phyloP scores from a whole-genome alignment of 2,329 filamentous ascomycete genomes.

The Pseudogymnoascus destructans region DNA sequence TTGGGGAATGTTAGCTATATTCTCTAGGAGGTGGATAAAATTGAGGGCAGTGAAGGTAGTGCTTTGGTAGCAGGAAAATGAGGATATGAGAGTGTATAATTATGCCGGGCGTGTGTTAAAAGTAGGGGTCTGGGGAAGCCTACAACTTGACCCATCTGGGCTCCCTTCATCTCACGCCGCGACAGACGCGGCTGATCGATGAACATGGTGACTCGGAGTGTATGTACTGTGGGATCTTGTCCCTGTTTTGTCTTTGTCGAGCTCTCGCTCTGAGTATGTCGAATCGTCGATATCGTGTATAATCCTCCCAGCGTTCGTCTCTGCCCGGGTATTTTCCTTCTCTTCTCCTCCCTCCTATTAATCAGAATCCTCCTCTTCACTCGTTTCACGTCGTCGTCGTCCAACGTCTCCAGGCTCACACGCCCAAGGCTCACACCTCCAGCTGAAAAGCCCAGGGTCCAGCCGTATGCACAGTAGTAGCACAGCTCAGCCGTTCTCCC shows the following conservation, averaged over 20 bases:
- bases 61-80: background rate
- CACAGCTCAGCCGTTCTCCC: background rate
- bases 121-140: background rate
- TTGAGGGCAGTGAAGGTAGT: background rate
- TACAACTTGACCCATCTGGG: background rate
- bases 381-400: background rate
- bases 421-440: conserved; percentile 8
- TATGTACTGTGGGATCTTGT: conserved; percentile 1
- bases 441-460: conserved; percentile 5
- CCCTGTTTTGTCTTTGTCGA: background rate
- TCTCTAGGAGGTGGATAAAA: background rate
- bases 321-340: background rate
- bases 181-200: conserved; percentile 1
- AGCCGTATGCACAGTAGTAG: background rate
- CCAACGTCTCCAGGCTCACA: conserved; percentile 6
- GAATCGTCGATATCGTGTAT: background rate
- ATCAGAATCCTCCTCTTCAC: background rate
- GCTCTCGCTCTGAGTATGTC: background rate
- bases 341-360: background rate
- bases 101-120: background rate
- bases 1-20: background rate
- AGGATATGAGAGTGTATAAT: background rate
- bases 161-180: background rate
- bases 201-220: background rate
- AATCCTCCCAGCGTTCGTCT: too few relatives aligned